Percentiles rank a stretch among this genome's conserved stretches.
Evolutionary conservation across 805 yeast genomes (phyloP).

Genomic region (Ogataea dorogensis): DNA sequence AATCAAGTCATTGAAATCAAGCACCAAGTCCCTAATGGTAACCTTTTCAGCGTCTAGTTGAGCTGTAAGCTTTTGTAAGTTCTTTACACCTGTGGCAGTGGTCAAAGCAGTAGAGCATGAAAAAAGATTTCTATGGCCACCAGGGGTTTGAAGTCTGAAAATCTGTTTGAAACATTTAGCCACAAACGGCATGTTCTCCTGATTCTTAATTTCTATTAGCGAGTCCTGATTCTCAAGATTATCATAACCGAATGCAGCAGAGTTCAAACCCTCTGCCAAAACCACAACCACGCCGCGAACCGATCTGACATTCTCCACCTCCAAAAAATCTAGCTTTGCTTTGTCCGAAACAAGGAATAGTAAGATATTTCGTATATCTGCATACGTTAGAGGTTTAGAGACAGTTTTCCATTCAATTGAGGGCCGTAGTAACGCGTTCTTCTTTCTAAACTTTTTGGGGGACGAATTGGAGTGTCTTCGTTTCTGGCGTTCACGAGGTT

Average conservation of each 20-base stretch:
- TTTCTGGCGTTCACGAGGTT: no score
- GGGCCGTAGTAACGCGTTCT: no score
- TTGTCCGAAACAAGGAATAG: no score
- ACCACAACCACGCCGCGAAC: conserved; percentile 57
- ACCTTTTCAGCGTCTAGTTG: conserved; percentile 37
- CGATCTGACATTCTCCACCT: conserved; percentile 44
- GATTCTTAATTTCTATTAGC: background rate
- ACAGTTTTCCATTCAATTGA: no score
- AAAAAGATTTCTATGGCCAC: conserved; percentile 53
- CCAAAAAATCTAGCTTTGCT: conserved; percentile 52
- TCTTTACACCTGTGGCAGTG: conserved; percentile 55
- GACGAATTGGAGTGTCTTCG: no score
- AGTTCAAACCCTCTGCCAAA: conserved; percentile 63
- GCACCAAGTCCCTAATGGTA: conserved; percentile 51
- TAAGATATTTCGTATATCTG: conserved; percentile 46
- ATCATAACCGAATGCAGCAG: conserved; percentile 41
- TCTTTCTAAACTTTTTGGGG: no score
- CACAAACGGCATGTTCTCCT: conserved; percentile 34
- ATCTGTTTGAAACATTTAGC: conserved; percentile 39
- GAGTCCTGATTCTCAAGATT: conserved; percentile 9
- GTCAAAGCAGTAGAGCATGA: conserved; percentile 52
- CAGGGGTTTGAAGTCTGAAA: conserved; percentile 62
- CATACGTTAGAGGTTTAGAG: no score
- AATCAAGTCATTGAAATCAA: conserved; percentile 48
- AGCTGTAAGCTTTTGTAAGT: conserved; percentile 42